Evolutionary conservation across 495 filamentous ascomycete genomes (phyloP).

Genomic region (Neurospora discreta): DNA sequence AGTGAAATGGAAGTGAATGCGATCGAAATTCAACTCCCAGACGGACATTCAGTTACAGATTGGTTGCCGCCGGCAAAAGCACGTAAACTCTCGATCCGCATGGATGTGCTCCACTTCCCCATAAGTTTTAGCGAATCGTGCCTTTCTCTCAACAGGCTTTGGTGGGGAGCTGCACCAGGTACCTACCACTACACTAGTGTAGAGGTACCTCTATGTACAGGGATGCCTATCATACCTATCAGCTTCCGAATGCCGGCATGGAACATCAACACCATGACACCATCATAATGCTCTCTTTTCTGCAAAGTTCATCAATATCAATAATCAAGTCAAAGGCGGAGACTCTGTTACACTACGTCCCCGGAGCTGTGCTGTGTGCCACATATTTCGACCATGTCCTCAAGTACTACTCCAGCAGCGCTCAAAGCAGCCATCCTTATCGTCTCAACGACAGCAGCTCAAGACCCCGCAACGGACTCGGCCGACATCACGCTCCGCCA

Average conservation of each 20-base stretch:
- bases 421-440: constrained; percentile 69
- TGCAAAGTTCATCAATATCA: not conserved
- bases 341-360: not conserved
- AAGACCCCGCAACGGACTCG: constrained; percentile 70
- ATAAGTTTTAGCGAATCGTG: not conserved
- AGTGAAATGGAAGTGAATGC: not conserved
- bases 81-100: not conserved
- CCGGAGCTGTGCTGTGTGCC: not conserved
- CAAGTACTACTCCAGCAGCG: constrained; percentile 18
- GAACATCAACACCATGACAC: not conserved
- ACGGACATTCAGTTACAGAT: not conserved
- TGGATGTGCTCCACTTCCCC: not conserved
- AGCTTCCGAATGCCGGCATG: not conserved
- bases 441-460: constrained; percentile 84
- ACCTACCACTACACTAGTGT: no score
- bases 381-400: not conserved
- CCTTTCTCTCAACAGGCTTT: no score
- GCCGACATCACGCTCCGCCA: constrained; percentile 51
- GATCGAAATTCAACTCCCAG: not conserved
- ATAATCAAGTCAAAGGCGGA: no score
- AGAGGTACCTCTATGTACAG: not conserved
- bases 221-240: not conserved
- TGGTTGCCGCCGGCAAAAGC: not conserved
- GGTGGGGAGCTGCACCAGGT: no score
- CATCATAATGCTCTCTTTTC: not conserved